Base-by-base conservation (phyloP, 2,329 filamentous ascomycete genomes). In the Trichoderma sp. region DNA sequence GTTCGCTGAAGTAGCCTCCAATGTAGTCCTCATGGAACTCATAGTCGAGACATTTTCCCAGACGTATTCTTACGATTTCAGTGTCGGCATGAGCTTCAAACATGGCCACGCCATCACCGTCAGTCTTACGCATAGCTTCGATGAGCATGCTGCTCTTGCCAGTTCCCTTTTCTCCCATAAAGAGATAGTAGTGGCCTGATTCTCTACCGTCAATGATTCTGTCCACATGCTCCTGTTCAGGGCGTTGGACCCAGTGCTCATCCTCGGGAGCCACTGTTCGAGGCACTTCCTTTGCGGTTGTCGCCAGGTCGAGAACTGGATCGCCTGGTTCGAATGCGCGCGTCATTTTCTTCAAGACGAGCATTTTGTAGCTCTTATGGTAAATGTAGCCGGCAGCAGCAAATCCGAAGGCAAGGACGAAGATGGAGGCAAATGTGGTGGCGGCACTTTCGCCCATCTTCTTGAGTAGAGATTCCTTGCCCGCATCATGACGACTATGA, bases 1-100 rank as follows among this genome's bases (percentile, higher is more conserved):
- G 91, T 81, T 99, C 97, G 76, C 94, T 97, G 84, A 99, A 99
- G 76, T 99, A 93, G 6, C 94, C 94, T 62, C 97, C 97, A 77
- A 99, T 98, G 81, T 97, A 98, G 86, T 99, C 97, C 85, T 98
- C 97, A 82, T 98, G 95, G 80, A 94, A 99, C 82, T 99, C 97
- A 83, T 95, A 99, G 83, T 99, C 95, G 56, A 99, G 88, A 2
- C 95, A 95, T 82, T 98, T 98, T 31, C 97, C 97, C 4, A 99
- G 89, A 5, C 97, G 91, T 60, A 98, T 93, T 21, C 97, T 93
- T 83, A 99, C 97, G 76, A 99, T 97, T 81, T 99, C 97, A 1
- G 95, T 89, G 83, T 99, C 95, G 6, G 95, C 93, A 84, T 99
- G 97, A 1, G 96, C 95, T 84, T 99, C 97, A 81, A 98, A 94